Conservation (phyloP, 1,284 basidiomycete genomes). For the Neotropicomus parvogracilis region DNA sequence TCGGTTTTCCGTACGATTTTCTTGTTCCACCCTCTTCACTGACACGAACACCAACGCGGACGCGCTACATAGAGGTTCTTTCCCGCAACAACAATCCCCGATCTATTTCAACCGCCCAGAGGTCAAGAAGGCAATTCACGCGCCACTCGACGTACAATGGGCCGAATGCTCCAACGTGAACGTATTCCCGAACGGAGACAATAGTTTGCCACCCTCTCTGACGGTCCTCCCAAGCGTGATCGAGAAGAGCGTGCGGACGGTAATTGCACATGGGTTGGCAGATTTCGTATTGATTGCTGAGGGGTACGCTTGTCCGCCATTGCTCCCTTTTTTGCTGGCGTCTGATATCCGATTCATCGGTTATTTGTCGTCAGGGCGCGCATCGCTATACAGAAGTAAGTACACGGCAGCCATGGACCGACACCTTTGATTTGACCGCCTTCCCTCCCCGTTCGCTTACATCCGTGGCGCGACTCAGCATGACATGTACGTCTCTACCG, state of each 20-base stretch:
- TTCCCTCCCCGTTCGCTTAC: not conserved
- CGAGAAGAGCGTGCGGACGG: conserved; percentile 66
- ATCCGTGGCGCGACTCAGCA: conserved; percentile 40
- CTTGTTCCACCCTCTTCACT: not conserved
- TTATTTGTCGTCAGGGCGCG: conserved; percentile 35
- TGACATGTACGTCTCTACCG: conserved; percentile 57
- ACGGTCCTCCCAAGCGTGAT: conserved; percentile 70
- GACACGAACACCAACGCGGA: not conserved
- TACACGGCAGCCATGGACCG: not conserved
- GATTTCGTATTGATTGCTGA: conserved; percentile 71
- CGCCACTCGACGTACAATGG: conserved; percentile 61
- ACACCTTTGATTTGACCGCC: too few species aligned
- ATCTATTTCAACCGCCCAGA: conserved; percentile 68
- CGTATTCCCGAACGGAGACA: conserved; percentile 62
- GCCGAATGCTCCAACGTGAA: conserved; percentile 55
- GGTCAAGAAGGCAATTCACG: conserved; percentile 73
- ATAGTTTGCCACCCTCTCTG: conserved; percentile 57
- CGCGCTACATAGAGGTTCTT: conserved; percentile 51
- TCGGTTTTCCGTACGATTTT: conserved; percentile 63
- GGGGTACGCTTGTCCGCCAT: conserved; percentile 48
- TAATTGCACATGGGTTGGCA: conserved; percentile 69
- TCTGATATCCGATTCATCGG: too few species aligned
- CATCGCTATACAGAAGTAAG: conserved; percentile 66
- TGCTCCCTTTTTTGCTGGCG: too few species aligned
- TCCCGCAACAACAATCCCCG: conserved; percentile 46